phyloP scores from a whole-genome alignment of 345 rosid species.

The Microthlaspi erraticum region DNA sequence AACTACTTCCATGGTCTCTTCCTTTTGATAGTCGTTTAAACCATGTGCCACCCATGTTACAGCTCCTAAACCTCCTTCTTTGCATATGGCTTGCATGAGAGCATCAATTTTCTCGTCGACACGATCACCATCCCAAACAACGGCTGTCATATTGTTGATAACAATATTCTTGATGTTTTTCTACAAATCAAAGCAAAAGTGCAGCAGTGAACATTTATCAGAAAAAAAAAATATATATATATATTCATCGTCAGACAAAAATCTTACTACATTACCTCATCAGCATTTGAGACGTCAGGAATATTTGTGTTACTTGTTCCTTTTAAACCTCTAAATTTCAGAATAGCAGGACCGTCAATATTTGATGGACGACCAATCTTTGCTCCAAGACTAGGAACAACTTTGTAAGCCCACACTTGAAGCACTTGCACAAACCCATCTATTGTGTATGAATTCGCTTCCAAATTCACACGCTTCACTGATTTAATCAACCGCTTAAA shows the following conservation, averaged over 20 bases:
- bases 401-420: constrained; percentile 7
- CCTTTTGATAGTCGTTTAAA: background rate
- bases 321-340: background rate
- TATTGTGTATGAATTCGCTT: background rate
- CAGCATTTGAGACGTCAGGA: background rate
- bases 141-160: too few relatives aligned
- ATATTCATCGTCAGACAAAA: too few relatives aligned
- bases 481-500: background rate
- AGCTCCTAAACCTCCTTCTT: background rate
- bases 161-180: too few relatives aligned
- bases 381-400: constrained; percentile 1
- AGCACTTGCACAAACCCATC: background rate
- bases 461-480: too few relatives aligned
- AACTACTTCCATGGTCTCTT: background rate
- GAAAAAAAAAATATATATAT: too few relatives aligned
- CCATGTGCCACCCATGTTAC: background rate
- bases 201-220: too few relatives aligned
- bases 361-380: constrained; percentile 3
- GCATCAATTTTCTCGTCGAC: background rate
- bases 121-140: background rate
- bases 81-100: background rate
- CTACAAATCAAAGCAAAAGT: background rate
- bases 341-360: background rate
- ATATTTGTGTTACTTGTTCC: background rate
- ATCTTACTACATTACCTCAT: background rate